Conservation (phyloP, 2,329 filamentous ascomycete genomes). For the Arthrobotrys entomopaga region DNA sequence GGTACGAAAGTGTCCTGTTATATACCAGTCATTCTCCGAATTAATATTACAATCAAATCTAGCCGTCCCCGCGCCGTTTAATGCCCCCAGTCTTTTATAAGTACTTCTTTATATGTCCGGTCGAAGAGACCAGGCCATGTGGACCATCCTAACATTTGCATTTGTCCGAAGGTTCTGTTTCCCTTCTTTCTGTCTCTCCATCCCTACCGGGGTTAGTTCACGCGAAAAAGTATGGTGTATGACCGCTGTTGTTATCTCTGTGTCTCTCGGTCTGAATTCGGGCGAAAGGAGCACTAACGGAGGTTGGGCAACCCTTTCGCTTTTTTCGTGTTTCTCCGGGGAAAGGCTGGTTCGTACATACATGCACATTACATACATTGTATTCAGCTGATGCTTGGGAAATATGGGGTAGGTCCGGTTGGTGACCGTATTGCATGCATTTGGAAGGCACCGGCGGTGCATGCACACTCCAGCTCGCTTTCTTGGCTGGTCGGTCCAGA, state of each 20-base stretch:
- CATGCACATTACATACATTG: no score
- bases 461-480: no score
- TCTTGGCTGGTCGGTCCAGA: no score
- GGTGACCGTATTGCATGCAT: no score
- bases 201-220: background rate
- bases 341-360: no score
- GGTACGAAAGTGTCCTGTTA: background rate
- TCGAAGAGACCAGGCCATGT: slow-evolving; percentile 24
- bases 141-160: slow-evolving; percentile 47
- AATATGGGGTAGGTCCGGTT: no score
- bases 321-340: slow-evolving; percentile 4
- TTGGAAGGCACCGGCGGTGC: no score
- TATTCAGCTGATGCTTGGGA: no score
- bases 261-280: background rate
- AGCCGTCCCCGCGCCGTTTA: no score
- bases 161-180: slow-evolving; percentile 36
- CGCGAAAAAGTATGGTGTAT: no score
- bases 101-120: background rate
- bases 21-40: background rate
- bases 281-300: slow-evolving; percentile 30
- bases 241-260: no score
- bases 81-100: slow-evolving; percentile 6
- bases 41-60: background rate
- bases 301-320: background rate
- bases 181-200: background rate